Conservation (phyloP, 352 stramenopile species). For the Aphanomyces stellatus region DNA sequence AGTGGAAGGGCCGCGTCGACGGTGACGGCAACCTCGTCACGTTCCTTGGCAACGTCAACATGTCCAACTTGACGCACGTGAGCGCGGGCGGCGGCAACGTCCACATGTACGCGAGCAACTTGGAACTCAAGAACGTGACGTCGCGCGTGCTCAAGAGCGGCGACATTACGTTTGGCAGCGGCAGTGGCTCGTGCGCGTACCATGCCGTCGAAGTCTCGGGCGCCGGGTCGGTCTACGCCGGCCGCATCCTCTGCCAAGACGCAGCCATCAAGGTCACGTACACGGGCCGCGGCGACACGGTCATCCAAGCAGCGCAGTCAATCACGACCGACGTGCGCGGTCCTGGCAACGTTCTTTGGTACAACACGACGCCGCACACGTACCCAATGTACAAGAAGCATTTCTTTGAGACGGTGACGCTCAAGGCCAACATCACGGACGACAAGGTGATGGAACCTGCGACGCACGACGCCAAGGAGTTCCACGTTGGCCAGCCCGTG, state of each 20-base stretch:
- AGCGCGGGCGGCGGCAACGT: neutral
- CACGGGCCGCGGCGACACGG: constrained; percentile 4
- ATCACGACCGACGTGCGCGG: constrained; percentile 16
- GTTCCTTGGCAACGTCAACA: neutral
- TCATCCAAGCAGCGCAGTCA: constrained; percentile 2
- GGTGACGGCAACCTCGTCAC: neutral
- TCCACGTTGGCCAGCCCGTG: constrained; percentile 1
- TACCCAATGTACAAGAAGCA: constrained; percentile 21
- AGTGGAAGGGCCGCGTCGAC: neutral
- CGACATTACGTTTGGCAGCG: constrained; percentile 1
- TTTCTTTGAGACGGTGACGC: neutral
- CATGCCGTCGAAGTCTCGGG: constrained; percentile 3
- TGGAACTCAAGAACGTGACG: neutral
- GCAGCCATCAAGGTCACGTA: constrained; percentile 11
- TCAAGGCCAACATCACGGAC: constrained; percentile 12
- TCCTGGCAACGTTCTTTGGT: constrained; percentile 18
- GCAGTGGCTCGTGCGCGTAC: neutral
- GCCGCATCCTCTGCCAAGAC: constrained; percentile 5
- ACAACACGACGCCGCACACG: constrained; percentile 12
- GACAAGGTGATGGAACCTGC: neutral
- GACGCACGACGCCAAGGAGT: neutral
- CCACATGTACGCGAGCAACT: neutral
- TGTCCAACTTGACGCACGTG: neutral
- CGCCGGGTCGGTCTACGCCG: constrained; percentile 5
- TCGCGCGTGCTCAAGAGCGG: neutral